phyloP scores from a whole-genome alignment of 2,329 filamentous ascomycete genomes.

The Colletotrichum camelliae region DNA sequence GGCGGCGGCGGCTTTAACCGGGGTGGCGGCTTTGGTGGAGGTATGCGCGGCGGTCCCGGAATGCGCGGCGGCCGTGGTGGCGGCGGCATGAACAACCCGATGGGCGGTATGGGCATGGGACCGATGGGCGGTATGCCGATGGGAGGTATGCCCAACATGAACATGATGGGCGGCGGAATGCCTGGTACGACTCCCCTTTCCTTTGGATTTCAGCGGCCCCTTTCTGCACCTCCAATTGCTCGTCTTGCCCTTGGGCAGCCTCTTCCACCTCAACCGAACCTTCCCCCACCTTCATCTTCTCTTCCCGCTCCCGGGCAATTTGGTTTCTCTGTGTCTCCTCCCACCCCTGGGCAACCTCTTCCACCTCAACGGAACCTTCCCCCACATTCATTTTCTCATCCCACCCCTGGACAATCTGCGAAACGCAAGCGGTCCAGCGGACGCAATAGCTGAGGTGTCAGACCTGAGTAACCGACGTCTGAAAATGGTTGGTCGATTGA shows the following conservation, averaged over 20 bases:
- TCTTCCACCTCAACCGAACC: neutral
- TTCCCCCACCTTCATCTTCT: neutral
- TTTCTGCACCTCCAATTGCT: neutral
- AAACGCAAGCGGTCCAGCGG: neutral
- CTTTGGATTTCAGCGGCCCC: neutral
- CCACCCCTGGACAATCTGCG: neutral
- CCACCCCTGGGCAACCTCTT: neutral
- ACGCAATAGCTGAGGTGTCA: neutral
- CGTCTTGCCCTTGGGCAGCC: neutral
- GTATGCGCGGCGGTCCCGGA: slow-evolving; percentile 53
- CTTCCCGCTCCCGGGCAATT: neutral
- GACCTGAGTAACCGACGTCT: neutral
- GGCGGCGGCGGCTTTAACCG: slow-evolving; percentile 53
- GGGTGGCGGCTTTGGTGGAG: slow-evolving; percentile 49
- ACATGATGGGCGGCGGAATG: slow-evolving; percentile 60
- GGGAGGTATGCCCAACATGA: slow-evolving; percentile 58
- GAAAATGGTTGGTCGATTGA: too few species aligned
- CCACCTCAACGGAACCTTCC: too few species aligned
- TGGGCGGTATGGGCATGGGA: slow-evolving; percentile 51
- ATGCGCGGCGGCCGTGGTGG: slow-evolving; percentile 35
- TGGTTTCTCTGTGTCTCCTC: neutral
- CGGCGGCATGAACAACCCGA: slow-evolving; percentile 52
- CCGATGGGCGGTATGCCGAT: slow-evolving; percentile 58
- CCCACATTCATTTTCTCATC: too few species aligned
- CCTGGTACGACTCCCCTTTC: slow-evolving; percentile 46